Conservation (phyloP, 805 yeast species). For the Suhomyces kilbournensis region DNA sequence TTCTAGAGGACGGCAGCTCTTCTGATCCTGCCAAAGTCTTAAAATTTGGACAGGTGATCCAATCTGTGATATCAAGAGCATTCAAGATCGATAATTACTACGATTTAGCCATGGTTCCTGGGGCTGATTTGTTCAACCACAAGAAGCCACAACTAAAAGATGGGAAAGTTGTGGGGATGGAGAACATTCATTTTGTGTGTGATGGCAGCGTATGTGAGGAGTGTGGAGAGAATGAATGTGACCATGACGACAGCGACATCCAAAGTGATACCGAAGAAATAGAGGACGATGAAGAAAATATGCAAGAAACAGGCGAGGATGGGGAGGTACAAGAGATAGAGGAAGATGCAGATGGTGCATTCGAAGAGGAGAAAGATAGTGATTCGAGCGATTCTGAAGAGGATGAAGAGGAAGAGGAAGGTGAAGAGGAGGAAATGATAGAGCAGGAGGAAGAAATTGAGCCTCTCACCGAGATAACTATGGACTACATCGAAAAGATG, state of each 20-base stretch:
- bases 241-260: slow-evolving; percentile 13
- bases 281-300: slow-evolving; percentile 12
- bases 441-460: slow-evolving; percentile 3
- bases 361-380: slow-evolving; percentile 9
- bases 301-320: slow-evolving; percentile 10
- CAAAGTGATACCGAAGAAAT: slow-evolving; percentile 18
- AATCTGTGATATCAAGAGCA: slow-evolving; percentile 70
- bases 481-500: slow-evolving; percentile 25
- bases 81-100: slow-evolving; percentile 77
- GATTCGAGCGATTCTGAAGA: slow-evolving; percentile 8
- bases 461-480: slow-evolving; percentile 23
- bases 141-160: slow-evolving; percentile 30
- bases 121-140: slow-evolving; percentile 89
- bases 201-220: slow-evolving; percentile 28
- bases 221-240: slow-evolving; percentile 25
- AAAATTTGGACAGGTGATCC: slow-evolving; percentile 55
- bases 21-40: slow-evolving; percentile 1
- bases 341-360: slow-evolving; percentile 11
- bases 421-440: slow-evolving; percentile 20
- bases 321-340: slow-evolving; percentile 8
- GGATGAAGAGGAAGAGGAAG: slow-evolving; percentile 10
- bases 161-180: slow-evolving; percentile 26
- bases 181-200: slow-evolving; percentile 63
- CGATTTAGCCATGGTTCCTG: slow-evolving; percentile 78
- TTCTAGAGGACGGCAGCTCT: slow-evolving; percentile 19